phyloP scores from a whole-genome alignment of 176 grass and related monocot species.

The Eragrostis nindensis region DNA sequence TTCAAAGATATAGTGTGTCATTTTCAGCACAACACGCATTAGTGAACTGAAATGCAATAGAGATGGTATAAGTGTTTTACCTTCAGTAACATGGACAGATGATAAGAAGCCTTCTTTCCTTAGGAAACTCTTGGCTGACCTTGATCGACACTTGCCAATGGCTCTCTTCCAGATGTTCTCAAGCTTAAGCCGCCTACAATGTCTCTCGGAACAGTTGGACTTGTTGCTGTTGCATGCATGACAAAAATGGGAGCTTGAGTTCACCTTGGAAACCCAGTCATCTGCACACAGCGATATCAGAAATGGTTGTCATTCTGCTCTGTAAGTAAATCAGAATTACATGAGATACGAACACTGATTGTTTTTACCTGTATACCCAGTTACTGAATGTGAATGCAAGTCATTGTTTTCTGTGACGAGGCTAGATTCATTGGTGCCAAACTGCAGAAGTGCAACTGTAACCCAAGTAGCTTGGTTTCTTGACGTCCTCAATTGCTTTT shows the following conservation, averaged over 20 bases:
- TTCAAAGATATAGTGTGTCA: slow-evolving; percentile 23
- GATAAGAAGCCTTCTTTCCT: slow-evolving; percentile 84
- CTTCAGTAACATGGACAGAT: slow-evolving; percentile 88
- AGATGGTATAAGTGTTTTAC: slow-evolving; percentile 42
- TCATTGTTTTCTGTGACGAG: slow-evolving; percentile 65
- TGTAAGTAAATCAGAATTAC: neutral
- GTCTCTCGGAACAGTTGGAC: slow-evolving; percentile 82
- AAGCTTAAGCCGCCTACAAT: slow-evolving; percentile 79
- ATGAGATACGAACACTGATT: neutral
- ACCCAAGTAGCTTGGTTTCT: slow-evolving; percentile 98
- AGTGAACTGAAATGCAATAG: slow-evolving; percentile 23
- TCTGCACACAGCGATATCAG: slow-evolving; percentile 54
- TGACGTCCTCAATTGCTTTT: slow-evolving; percentile 95
- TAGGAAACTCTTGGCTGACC: slow-evolving; percentile 82
- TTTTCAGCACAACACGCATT: slow-evolving; percentile 27
- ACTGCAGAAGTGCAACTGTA: slow-evolving; percentile 98
- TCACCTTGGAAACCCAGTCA: slow-evolving; percentile 77
- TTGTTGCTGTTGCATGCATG: slow-evolving; percentile 79
- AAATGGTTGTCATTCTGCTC: slow-evolving; percentile 22
- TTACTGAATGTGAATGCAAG: slow-evolving; percentile 51
- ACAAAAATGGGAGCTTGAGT: slow-evolving; percentile 66
- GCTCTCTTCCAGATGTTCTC: slow-evolving; percentile 92
- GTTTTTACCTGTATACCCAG: slow-evolving; percentile 72
- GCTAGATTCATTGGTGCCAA: slow-evolving; percentile 70
- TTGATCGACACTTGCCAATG: slow-evolving; percentile 74